A percentile compares a stretch with the other conserved stretches of the same genome.
Conservation (phyloP, 306 rosid species). For the Cicer cuneatum region DNA sequence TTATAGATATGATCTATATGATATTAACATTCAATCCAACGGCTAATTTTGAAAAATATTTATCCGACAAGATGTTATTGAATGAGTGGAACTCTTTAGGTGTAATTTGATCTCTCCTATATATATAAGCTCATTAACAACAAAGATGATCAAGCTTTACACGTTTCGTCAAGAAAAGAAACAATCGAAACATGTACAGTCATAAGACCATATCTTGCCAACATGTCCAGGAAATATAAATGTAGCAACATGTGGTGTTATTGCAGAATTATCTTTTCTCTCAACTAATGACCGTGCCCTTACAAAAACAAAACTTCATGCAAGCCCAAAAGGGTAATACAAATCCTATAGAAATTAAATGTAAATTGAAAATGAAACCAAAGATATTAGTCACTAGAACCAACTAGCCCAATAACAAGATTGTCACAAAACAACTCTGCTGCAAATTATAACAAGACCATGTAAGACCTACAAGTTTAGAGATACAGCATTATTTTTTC, state of each 20-base stretch:
- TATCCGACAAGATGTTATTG: no score
- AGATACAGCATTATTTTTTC: conserved; percentile 26
- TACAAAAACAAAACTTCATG: conserved; percentile 24
- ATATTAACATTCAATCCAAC: no score
- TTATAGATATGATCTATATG: no score
- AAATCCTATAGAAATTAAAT: conserved; percentile 5
- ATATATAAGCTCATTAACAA: background rate
- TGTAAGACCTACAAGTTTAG: background rate
- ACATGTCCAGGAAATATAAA: conserved; percentile 14
- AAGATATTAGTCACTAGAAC: background rate
- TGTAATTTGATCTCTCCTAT: no score
- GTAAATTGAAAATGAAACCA: background rate
- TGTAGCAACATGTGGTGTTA: conserved; percentile 11
- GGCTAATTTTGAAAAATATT: no score
- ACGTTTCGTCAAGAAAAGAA: conserved; percentile 13
- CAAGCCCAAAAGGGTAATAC: conserved; percentile 1
- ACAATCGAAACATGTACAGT: background rate
- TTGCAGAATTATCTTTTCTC: conserved; percentile 12
- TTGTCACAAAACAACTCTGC: background rate
- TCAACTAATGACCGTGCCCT: background rate
- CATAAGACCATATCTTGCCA: conserved; percentile 3
- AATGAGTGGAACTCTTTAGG: no score
- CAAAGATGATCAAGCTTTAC: background rate
- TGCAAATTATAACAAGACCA: background rate
- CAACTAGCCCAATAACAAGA: conserved; percentile 6